phyloP scores from a whole-genome alignment of 371 early-diverging fungal genomes.

The Apophysomyces ossiformis region DNA sequence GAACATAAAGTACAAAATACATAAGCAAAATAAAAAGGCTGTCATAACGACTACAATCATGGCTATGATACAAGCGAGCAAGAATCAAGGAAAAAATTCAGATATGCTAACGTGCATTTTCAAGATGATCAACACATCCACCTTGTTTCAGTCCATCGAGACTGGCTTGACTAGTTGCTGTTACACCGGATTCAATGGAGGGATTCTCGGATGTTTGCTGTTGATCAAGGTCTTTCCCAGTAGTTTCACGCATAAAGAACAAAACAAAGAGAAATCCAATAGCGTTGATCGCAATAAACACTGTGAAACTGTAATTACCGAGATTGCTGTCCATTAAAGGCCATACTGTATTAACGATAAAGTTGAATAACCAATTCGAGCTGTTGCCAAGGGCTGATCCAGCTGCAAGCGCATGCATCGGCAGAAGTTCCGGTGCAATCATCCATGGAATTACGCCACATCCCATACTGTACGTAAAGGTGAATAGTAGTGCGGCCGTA shows the following conservation, averaged over 20 bases:
- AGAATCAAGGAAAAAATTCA: neutral
- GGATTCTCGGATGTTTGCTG: slow-evolving; percentile 1
- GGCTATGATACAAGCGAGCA: neutral
- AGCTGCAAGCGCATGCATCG: slow-evolving; percentile 47
- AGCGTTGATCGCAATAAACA: slow-evolving; percentile 50
- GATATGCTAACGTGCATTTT: neutral
- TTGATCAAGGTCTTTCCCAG: slow-evolving; percentile 43
- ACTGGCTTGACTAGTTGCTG: neutral
- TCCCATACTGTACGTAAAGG: slow-evolving; percentile 47
- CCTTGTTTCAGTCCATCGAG: neutral
- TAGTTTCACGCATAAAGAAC: slow-evolving; percentile 50
- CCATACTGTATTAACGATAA: slow-evolving; percentile 50
- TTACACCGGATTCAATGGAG: slow-evolving; percentile 7
- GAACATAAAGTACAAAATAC: neutral
- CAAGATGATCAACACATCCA: slow-evolving; percentile 5
- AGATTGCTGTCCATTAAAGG: slow-evolving; percentile 38
- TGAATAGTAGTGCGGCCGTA: slow-evolving; percentile 43
- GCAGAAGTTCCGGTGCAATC: slow-evolving; percentile 53
- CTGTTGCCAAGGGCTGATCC: slow-evolving; percentile 51
- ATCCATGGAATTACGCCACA: slow-evolving; percentile 60
- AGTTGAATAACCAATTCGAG: slow-evolving; percentile 52
- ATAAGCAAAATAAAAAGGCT: neutral
- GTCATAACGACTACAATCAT: neutral
- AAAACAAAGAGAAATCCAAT: slow-evolving; percentile 46
- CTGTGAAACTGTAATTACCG: slow-evolving; percentile 41